Evolutionary conservation across 2,329 filamentous ascomycete genomes (phyloP), one percentile per base, ranked within the genome.

Genomic region (Aciculosporium take): DNA sequence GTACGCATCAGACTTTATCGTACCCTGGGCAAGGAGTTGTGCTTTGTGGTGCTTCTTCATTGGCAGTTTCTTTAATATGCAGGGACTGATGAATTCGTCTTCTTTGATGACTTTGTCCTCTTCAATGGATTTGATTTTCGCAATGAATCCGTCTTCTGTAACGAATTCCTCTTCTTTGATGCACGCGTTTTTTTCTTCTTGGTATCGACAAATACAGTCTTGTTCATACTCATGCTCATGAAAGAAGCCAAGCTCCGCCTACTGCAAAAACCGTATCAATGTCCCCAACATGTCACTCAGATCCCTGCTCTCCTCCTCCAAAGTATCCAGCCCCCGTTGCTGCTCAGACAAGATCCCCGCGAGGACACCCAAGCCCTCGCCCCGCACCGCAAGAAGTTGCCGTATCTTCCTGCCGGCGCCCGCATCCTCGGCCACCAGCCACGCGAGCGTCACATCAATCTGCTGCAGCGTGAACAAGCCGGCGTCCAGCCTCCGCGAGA

Each of bases 401-500:
- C 68, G 60, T 25, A 94, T 76, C 51, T 71, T 81, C 42, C 63
- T 67, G 51, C 70, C 75, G 1, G 85, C 84, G 0, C 84, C 86
- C 27, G 69, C 69, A 53, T 98, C 91, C 61, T 98, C 91, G 0
- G 88, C 91, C 7, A 86, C 72, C 25, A 96, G 69, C 91, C 91
- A 98, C 10, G 88, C 84, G 24, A 98, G 61, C 24, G 91, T 76
- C 1, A 87, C 72, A 63, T 96, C 89, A 35, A 91, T 74, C 2
- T 76, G 82, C 64, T 94, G 86, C 42, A 95, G 62, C 21, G 76
- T 81, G 57, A 84, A 94, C 5, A 96, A 63, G 0, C 91, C 91
- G 0, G 84, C 86, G 48, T 94, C 87, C 13, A 96, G 68, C 37
- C 84, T 70, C 39, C 77, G 68, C 0, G 81, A 78, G 20, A 93